These are phyloP conservation scores for Pyrus pyrifolia DNA, from an alignment of 306 rosid species.

Conservation along the genomic window DNA sequence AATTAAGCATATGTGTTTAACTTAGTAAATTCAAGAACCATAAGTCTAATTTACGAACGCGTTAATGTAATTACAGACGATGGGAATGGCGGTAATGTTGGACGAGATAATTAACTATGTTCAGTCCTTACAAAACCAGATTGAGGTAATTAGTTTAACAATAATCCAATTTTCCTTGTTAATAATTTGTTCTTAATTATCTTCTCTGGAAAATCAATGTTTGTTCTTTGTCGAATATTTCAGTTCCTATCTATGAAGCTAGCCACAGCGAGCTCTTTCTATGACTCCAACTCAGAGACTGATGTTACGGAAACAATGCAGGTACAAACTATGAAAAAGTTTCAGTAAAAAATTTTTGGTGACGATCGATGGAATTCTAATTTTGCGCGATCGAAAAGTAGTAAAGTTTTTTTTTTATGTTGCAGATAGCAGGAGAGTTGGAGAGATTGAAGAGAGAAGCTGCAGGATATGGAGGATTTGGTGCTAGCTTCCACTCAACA, in stretches of 20 bases:
- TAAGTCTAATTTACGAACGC: background rate
- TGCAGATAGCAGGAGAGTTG: conserved; percentile 68
- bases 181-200: background rate
- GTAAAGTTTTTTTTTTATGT: background rate
- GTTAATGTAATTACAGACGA: conserved; percentile 53
- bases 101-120: conserved; percentile 97
- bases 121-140: conserved; percentile 93
- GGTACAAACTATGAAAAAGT: conserved; percentile 23
- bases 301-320: conserved; percentile 66
- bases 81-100: conserved; percentile 99
- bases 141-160: conserved; percentile 41
- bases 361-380: background rate
- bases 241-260: conserved; percentile 96
- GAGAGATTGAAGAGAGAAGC: conserved; percentile 49
- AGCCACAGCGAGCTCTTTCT: conserved; percentile 72
- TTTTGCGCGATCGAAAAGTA: background rate
- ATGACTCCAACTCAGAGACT: conserved; percentile 76
- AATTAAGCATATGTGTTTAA: background rate
- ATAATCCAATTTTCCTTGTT: background rate
- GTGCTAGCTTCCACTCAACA: conserved; percentile 48
- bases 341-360: background rate
- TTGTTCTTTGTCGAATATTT: conserved; percentile 9
- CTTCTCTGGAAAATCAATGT: background rate
- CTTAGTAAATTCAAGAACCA: background rate
- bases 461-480: conserved; percentile 49